Evolutionary conservation across 2,329 filamentous ascomycete genomes (phyloP).

Genomic region (Talaromyces sp.): DNA sequence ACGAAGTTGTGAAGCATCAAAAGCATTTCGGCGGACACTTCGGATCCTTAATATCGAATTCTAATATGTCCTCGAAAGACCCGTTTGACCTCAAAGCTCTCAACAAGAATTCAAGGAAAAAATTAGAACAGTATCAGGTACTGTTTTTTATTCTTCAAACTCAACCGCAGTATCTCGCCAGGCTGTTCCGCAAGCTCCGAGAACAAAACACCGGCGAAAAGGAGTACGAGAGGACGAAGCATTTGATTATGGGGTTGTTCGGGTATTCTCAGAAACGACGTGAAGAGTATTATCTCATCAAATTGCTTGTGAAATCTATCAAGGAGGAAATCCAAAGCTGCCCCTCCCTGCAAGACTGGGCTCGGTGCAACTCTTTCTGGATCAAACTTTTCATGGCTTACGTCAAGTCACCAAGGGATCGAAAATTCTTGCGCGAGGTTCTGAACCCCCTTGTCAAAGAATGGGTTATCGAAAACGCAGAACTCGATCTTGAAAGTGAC

Average conservation of each 20-base stretch:
- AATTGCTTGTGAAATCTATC: conserved; percentile 76
- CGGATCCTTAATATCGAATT: conserved; percentile 78
- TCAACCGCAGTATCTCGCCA: conserved; percentile 87
- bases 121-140: conserved; percentile 94
- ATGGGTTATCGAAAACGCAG: conserved; percentile 87
- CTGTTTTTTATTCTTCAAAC: conserved; percentile 97
- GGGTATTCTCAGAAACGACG: conserved; percentile 94
- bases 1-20: conserved; percentile 95
- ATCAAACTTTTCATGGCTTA: conserved; percentile 81
- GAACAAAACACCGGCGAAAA: conserved; percentile 84
- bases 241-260: conserved; percentile 92
- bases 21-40: conserved; percentile 91
- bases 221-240: conserved; percentile 87
- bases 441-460: conserved; percentile 81
- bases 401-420: conserved; percentile 81
- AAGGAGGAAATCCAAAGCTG: conserved; percentile 79
- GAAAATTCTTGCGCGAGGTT: conserved; percentile 85
- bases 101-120: conserved; percentile 93
- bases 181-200: conserved; percentile 77
- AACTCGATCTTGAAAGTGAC: conserved; percentile 90
- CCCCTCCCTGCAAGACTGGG: conserved; percentile 72
- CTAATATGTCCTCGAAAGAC: conserved; percentile 81
- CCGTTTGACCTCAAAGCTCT: conserved; percentile 95
- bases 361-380: conserved; percentile 92
- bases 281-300: conserved; percentile 94